These are phyloP conservation scores for Neurospora sp. DNA, from an alignment of 495 filamentous ascomycete genomes.

Conservation along the genomic window DNA sequence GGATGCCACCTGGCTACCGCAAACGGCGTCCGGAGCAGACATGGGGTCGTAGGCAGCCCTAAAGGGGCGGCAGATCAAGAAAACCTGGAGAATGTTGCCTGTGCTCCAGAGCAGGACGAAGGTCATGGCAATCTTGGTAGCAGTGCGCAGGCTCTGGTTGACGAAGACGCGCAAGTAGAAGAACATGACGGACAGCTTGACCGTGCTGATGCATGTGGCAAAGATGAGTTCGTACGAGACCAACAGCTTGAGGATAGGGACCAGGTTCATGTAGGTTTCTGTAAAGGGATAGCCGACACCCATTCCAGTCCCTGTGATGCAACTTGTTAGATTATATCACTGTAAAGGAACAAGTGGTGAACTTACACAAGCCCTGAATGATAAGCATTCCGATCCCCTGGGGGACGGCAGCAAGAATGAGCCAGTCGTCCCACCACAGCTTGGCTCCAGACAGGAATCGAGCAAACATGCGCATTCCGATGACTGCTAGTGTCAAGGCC, in stretches of 20 bases:
- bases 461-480: constrained; percentile 10
- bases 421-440: constrained; percentile 26
- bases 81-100: constrained; percentile 16
- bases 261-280: constrained; percentile 6
- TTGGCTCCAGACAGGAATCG: constrained; percentile 11
- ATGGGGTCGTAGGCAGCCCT: constrained; percentile 6
- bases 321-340: background rate
- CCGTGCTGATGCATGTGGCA: constrained; percentile 8
- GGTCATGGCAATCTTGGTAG: constrained; percentile 6
- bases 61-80: constrained; percentile 16
- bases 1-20: constrained; percentile 10
- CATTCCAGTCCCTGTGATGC: constrained; percentile 8
- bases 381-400: constrained; percentile 18
- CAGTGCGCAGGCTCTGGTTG: constrained; percentile 7
- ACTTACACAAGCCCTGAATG: constrained; percentile 20
- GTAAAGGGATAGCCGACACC: constrained; percentile 9
- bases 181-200: constrained; percentile 17
- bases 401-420: constrained; percentile 18
- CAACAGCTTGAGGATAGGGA: constrained; percentile 14
- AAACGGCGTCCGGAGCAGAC: constrained; percentile 2
- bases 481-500: constrained; percentile 4
- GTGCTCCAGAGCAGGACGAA: constrained; percentile 11
- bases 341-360: background rate
- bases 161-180: constrained; percentile 22
- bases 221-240: constrained; percentile 15